Evolutionary conservation across 2,329 filamentous ascomycete species (phyloP), one percentile per base, ranked within the genome.

Genomic region (Penicillium sp.): DNA sequence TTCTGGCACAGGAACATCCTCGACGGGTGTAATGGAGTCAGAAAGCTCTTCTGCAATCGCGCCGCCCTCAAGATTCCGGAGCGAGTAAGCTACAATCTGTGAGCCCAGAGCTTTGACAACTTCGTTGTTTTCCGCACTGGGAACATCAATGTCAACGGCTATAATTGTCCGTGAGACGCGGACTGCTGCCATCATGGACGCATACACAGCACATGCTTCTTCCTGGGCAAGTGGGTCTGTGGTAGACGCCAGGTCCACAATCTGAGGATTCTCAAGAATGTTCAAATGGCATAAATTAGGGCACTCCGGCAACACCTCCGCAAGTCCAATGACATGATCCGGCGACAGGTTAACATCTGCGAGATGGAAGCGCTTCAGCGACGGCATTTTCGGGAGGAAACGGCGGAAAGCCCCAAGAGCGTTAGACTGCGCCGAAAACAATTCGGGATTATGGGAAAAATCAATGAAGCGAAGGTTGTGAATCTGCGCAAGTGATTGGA

Each of bases 151-250:
- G 68, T 97, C 94, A 56, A 99, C 83, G 55, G 91, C 93, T 29
- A 97, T 86, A 30, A 99, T 82, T 13, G 88, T 89, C 47, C 84
- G 83, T 1, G 91, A 96, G 0, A 97, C 83, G 49, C 92, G 85
- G 1, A 91, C 88, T 0, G 93, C 93, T 5, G 91, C 89, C 76
- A 96, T 87, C 18, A 97, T 80, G 2, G 92, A 96, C 1, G 94
- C 91, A 70, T 96, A 97, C 7, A 97, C 76, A 1, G 94, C 94
- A 64, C 90, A 96, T 0, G 94, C 93, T 73, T 97, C 93, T 74
- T 97, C 93, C 71, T 97, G 91, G 1, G 81, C 82, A 53, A 86
- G 86, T 64, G 94, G 90, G 6, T 90, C 89, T 47, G 81, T 88
- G 0, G 91, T 89, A 5, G 91, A 87, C 23, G 96, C 81, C 4